phyloP scores from a whole-genome alignment of 2,329 filamentous ascomycete species.

The Penicillium glabrum region DNA sequence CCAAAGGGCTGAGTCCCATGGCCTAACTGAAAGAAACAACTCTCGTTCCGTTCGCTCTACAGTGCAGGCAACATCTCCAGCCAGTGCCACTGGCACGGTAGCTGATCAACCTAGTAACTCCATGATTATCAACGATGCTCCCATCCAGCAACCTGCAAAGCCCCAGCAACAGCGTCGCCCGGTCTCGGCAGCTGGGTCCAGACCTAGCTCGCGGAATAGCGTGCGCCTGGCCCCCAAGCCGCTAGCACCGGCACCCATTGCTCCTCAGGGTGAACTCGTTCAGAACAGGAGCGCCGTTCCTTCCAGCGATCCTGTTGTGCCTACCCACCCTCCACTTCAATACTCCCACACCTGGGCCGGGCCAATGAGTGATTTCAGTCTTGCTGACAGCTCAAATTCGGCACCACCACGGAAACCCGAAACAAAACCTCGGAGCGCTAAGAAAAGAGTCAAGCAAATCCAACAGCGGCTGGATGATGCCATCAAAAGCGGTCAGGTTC shows the following conservation, averaged over 20 bases:
- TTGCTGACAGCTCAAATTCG: slow-evolving; percentile 30
- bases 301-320: slow-evolving; percentile 52
- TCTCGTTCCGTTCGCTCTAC: slow-evolving; percentile 23
- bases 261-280: background rate
- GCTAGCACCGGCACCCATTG: slow-evolving; percentile 37
- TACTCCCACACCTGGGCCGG: slow-evolving; percentile 47
- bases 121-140: slow-evolving; percentile 19
- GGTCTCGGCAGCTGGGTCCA: slow-evolving; percentile 29
- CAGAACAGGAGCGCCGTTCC: slow-evolving; percentile 28
- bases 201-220: slow-evolving; percentile 40
- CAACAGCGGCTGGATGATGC: slow-evolving; percentile 56
- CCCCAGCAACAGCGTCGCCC: slow-evolving; percentile 28
- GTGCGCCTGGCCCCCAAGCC: slow-evolving; percentile 36
- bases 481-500: slow-evolving; percentile 78
- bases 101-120: slow-evolving; percentile 21
- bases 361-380: slow-evolving; percentile 45
- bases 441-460: slow-evolving; percentile 66
- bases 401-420: slow-evolving; percentile 26
- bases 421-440: slow-evolving; percentile 44
- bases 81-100: slow-evolving; percentile 17
- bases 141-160: slow-evolving; percentile 20
- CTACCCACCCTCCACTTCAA: slow-evolving; percentile 31
- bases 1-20: slow-evolving; percentile 19
- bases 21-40: slow-evolving; percentile 17
- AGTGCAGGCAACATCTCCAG: slow-evolving; percentile 29